phyloP scores from a whole-genome alignment of 139 green algal genomes.

The Chlorella sp. region DNA sequence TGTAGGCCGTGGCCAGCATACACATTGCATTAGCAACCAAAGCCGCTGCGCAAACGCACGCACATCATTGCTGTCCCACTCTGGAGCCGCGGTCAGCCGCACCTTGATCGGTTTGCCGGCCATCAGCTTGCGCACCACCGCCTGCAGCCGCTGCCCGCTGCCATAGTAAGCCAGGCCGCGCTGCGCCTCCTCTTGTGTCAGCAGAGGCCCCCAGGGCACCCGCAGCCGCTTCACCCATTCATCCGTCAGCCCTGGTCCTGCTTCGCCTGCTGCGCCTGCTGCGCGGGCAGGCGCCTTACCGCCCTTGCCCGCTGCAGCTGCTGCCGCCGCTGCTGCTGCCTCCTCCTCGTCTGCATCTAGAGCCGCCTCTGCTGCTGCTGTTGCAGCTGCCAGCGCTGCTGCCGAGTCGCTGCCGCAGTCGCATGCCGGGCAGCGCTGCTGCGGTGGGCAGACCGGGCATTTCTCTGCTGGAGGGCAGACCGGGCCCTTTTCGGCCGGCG shows the following conservation, averaged over 20 bases:
- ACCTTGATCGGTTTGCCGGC: slow-evolving; percentile 21
- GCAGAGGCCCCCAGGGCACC: slow-evolving; percentile 20
- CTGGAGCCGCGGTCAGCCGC: background rate
- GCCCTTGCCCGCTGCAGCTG: background rate
- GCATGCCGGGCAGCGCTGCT: background rate
- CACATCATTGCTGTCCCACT: background rate
- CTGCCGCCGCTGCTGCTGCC: background rate
- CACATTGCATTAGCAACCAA: background rate
- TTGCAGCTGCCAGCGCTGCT: background rate
- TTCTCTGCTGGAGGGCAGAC: background rate
- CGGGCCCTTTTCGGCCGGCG: background rate
- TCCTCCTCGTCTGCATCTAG: background rate
- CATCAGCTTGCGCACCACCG: slow-evolving; percentile 11
- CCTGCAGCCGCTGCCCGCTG: background rate
- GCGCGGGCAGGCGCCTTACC: background rate
- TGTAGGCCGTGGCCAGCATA: too few relatives aligned
- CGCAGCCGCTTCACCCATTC: slow-evolving; percentile 5
- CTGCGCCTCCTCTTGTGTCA: slow-evolving; percentile 21
- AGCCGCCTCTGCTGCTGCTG: background rate
- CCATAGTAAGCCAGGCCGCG: slow-evolving; percentile 7
- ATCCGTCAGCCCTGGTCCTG: background rate
- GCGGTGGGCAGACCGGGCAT: background rate
- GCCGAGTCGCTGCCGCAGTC: too few relatives aligned
- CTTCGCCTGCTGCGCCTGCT: background rate
- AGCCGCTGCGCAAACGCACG: background rate